Conservation (phyloP, 176 grass and related monocot genomes). For the Thalia dealbata region DNA sequence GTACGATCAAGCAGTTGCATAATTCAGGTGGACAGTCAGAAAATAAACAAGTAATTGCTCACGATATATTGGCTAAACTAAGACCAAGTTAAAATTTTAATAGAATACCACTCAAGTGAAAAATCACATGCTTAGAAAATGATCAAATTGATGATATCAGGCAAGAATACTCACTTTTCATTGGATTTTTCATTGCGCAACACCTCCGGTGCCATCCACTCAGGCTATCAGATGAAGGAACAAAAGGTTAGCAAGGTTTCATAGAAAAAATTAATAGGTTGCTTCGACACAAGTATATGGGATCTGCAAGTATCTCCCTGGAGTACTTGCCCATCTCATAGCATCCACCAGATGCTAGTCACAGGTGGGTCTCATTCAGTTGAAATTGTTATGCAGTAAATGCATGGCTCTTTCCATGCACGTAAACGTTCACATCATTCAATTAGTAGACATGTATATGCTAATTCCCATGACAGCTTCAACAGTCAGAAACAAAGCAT, state of each 20-base stretch:
- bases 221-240: conserved; percentile 44
- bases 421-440: neutral
- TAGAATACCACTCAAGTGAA: too few relatives aligned
- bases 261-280: neutral
- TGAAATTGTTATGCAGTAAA: neutral
- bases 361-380: neutral
- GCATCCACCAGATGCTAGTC: neutral
- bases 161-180: conserved; percentile 70
- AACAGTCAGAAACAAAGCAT: conserved; percentile 3
- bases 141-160: neutral
- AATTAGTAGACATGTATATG: neutral
- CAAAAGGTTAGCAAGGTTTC: neutral
- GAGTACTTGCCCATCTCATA: neutral
- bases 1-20: conserved; percentile 5
- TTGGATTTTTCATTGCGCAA: conserved; percentile 95
- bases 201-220: conserved; percentile 99
- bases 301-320: neutral
- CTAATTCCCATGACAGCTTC: conserved; percentile 16
- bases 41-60: neutral
- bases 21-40: neutral
- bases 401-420: neutral
- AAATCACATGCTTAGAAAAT: conserved; percentile 15
- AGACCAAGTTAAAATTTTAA: too few relatives aligned
- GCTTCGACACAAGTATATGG: neutral
- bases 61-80: too few relatives aligned